phyloP scores from a whole-genome alignment of 176 grass and related monocot species.

The Canna indica region DNA sequence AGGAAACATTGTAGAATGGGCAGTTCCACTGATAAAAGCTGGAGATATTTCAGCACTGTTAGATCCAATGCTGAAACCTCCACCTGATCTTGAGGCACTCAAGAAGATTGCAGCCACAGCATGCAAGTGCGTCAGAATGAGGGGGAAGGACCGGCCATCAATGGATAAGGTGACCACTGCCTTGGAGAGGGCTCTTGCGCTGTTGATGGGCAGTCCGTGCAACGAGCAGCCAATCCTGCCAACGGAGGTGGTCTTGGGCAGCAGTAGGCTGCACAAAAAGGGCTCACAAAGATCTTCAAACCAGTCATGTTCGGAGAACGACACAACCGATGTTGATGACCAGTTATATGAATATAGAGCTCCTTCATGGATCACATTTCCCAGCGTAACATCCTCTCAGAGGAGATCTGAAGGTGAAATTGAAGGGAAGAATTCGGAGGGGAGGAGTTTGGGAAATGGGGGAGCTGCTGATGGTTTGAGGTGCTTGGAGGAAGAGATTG shows the following conservation, averaged over 20 bases:
- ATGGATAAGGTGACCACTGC: slow-evolving; percentile 98
- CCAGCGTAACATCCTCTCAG: slow-evolving; percentile 87
- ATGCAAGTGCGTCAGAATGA: slow-evolving; percentile 92
- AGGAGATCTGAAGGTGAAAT: slow-evolving; percentile 87
- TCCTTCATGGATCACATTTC: slow-evolving; percentile 94
- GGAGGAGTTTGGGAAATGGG: slow-evolving; percentile 40
- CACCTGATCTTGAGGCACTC: slow-evolving; percentile 67
- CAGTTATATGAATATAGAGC: slow-evolving; percentile 73
- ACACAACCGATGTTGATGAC: slow-evolving; percentile 60
- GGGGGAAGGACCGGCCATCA: slow-evolving; percentile 75
- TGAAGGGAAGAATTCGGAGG: slow-evolving; percentile 59
- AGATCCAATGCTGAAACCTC: slow-evolving; percentile 61
- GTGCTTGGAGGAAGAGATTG: slow-evolving; percentile 93
- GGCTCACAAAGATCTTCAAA: slow-evolving; percentile 88
- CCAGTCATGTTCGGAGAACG: slow-evolving; percentile 85
- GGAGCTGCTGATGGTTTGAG: slow-evolving; percentile 51
- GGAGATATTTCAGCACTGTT: slow-evolving; percentile 68
- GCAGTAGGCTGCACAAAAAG: slow-evolving; percentile 86
- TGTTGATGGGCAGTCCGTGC: slow-evolving; percentile 89
- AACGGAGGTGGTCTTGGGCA: slow-evolving; percentile 88
- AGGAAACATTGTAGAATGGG: slow-evolving; percentile 98
- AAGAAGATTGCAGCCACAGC: slow-evolving; percentile 94
- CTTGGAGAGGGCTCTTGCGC: slow-evolving; percentile 72
- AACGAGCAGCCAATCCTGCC: slow-evolving; percentile 85
- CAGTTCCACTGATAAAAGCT: slow-evolving; percentile 75